Conservation (phyloP, 768 basidiomycete genomes). For the Lactarius quietus region DNA sequence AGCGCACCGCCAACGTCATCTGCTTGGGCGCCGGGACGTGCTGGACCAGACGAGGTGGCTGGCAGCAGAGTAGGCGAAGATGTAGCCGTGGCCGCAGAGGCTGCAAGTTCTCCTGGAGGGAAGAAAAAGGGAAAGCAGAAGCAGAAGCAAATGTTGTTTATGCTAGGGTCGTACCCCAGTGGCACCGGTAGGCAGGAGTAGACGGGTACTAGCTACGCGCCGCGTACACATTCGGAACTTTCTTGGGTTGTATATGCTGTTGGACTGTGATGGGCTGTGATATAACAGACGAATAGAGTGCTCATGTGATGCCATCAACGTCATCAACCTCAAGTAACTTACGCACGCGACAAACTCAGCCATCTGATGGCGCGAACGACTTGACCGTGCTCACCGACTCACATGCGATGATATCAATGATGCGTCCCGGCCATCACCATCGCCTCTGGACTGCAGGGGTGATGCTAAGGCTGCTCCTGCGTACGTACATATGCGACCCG, state of each 20-base stretch:
- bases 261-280: background rate
- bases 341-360: too few relatives aligned
- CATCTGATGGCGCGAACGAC: too few relatives aligned
- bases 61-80: constrained; percentile 17
- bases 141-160: constrained; percentile 83
- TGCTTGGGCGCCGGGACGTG: constrained; percentile 32
- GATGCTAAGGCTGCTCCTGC: too few relatives aligned
- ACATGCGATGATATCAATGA: too few relatives aligned
- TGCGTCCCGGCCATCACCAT: too few relatives aligned
- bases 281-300: background rate
- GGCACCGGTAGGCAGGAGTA: constrained; percentile 6
- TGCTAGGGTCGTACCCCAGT: constrained; percentile 49
- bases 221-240: background rate
- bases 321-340: too few relatives aligned
- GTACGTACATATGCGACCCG: background rate
- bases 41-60: constrained; percentile 19
- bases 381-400: too few relatives aligned
- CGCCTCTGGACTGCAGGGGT: too few relatives aligned
- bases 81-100: background rate
- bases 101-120: constrained; percentile 34
- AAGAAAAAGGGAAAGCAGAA: constrained; percentile 80
- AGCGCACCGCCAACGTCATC: constrained; percentile 35
- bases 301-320: background rate
- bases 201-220: background rate
- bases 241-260: too few relatives aligned